Evolutionary conservation across 441 rosid genomes (phyloP).

Genomic region (Raphanus hybrid): DNA sequence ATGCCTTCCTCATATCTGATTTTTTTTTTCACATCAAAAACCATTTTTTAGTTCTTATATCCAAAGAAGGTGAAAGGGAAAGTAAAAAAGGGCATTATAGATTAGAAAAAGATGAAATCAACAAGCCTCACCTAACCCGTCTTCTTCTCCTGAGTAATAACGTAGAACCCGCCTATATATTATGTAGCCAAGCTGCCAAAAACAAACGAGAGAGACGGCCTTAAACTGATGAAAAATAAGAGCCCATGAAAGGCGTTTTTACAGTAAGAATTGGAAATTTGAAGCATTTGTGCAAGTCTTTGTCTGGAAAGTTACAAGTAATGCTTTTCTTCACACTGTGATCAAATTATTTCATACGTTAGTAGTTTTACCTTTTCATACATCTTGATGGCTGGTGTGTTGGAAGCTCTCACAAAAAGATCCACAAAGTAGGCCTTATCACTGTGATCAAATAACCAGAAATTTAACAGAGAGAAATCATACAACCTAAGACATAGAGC

Average conservation of each 20-base stretch:
- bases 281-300: conserved; percentile 2
- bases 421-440: conserved; percentile 96
- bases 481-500: not conserved
- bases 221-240: not conserved
- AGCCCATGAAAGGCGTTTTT: not conserved
- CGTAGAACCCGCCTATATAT: conserved; percentile 90
- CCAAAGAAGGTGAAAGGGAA: not conserved
- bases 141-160: conserved; percentile 93
- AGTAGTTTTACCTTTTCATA: conserved; percentile 74
- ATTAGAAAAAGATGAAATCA: not conserved
- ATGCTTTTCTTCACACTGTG: not conserved
- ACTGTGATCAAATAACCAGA: conserved; percentile 43
- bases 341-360: not conserved
- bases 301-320: not conserved
- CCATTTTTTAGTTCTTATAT: not conserved
- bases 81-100: not conserved
- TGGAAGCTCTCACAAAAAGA: conserved; percentile 97
- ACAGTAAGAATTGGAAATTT: not conserved
- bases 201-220: not conserved
- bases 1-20: conserved; percentile 96
- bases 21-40: conserved; percentile 29
- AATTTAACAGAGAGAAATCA: not conserved
- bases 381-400: conserved; percentile 96
- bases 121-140: conserved; percentile 70
- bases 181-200: conserved; percentile 81